phyloP scores from a whole-genome alignment of 2,329 filamentous ascomycete genomes.

The Emergomyces pasteurianus region DNA sequence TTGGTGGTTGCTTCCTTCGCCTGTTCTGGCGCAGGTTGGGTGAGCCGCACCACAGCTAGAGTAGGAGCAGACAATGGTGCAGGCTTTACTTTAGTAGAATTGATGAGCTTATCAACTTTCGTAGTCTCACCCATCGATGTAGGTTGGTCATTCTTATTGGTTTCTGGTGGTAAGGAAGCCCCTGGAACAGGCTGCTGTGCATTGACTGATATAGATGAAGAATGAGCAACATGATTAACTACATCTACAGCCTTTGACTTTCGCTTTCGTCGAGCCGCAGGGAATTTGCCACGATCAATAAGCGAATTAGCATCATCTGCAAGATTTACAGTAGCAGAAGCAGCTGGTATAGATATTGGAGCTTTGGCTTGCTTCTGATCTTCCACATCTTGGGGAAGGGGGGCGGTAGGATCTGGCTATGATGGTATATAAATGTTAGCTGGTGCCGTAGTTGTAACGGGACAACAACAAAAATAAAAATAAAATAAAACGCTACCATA shows the following conservation, averaged over 20 bases:
- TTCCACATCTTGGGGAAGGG: neutral
- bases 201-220: neutral
- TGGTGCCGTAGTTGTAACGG: neutral
- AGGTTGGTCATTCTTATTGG: neutral
- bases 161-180: neutral
- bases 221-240: neutral
- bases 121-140: neutral
- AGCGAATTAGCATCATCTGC: neutral
- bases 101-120: neutral
- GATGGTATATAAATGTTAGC: neutral
- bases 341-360: neutral
- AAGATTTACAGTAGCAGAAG: neutral
- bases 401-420: neutral
- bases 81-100: neutral
- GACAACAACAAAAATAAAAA: neutral
- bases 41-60: constrained; percentile 9
- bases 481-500: constrained; percentile 11
- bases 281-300: constrained; percentile 10
- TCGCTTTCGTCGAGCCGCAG: constrained; percentile 7
- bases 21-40: neutral
- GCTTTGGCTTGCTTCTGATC: neutral
- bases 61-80: neutral
- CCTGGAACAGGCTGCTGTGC: neutral
- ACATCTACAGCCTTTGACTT: neutral
- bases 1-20: neutral